Evolutionary conservation across 2,329 filamentous ascomycete genomes (phyloP), one percentile per base, ranked within the genome.

Genomic region (Celoporthe dispersa): DNA sequence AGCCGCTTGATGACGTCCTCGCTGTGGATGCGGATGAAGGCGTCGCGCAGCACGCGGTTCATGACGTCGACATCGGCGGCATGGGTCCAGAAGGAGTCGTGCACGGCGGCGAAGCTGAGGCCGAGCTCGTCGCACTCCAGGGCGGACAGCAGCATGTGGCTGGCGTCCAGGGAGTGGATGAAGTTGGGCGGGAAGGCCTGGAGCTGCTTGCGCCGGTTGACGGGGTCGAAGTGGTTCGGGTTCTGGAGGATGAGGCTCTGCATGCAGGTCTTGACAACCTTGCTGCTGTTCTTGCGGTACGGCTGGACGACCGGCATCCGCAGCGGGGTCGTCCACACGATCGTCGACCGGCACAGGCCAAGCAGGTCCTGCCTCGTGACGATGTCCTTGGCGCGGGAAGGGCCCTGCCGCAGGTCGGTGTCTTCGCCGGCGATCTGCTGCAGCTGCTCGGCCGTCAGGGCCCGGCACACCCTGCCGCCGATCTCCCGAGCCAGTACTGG

Each of bases 81-180:
- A 77, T 99, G 96, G 0, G 96, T 98, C 96, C 96, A 99, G 84
- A 99, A 99, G 2, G 95, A 98, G 82, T 99, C 96, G 80, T 99
- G 96, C 1, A 99, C 95, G 25, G 94, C 93, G 6, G 96, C 95
- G 79, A 99, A 99, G 22, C 89, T 88, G 14, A 99, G 85, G 0
- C 94, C 94, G 6, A 88, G 82, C 70, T 94, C 89, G 74, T 91
- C 82, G 78, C 94, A 97, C 77, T 93, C 91, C 66, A 97, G 84
- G 0, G 96, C 96, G 1, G 94, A 97, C 33, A 99, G 85, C 68
- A 98, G 85, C 96, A 99, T 99, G 81, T 99, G 96, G n/a, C 93
- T 97, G 11, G 96, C 96, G 78, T 99, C 96, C 3, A 99, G 88
- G 1, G 95, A 98, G 80, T 99, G 96, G 73, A 99, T 97, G 77